Evolutionary conservation across 2,329 filamentous ascomycete genomes (phyloP).

Genomic region (Ophiostoma sp.): DNA sequence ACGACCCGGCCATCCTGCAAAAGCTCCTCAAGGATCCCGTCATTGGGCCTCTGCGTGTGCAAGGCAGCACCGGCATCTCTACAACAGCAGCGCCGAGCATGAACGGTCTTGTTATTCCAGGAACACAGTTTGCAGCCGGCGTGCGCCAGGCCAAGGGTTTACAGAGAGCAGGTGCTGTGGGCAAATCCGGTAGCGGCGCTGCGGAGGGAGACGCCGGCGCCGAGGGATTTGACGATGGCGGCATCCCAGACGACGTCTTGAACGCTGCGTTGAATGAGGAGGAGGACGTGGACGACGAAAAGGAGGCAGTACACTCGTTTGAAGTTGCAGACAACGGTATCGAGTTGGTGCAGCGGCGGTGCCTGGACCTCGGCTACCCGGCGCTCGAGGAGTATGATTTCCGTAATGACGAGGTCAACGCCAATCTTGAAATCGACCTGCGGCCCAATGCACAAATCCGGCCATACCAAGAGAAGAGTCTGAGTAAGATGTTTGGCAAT

Average conservation of each 20-base stretch:
- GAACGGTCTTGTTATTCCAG: slow-evolving; percentile 82
- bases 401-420: slow-evolving; percentile 79
- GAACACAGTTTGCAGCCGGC: slow-evolving; percentile 87
- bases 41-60: slow-evolving; percentile 73
- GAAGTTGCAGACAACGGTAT: slow-evolving; percentile 79
- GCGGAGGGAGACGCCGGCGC: background rate
- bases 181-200: background rate
- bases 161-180: slow-evolving; percentile 10
- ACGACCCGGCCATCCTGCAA: slow-evolving; percentile 80
- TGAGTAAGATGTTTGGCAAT: slow-evolving; percentile 99
- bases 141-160: slow-evolving; percentile 62
- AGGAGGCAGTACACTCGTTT: slow-evolving; percentile 86
- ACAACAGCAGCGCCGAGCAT: slow-evolving; percentile 80
- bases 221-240: background rate
- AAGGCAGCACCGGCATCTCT: slow-evolving; percentile 60
- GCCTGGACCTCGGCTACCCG: slow-evolving; percentile 77
- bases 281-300: slow-evolving; percentile 74
- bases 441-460: slow-evolving; percentile 85
- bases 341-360: slow-evolving; percentile 82
- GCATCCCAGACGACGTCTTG: slow-evolving; percentile 49
- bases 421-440: slow-evolving; percentile 88
- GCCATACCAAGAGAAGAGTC: slow-evolving; percentile 91
- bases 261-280: slow-evolving; percentile 46
- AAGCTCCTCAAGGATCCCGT: slow-evolving; percentile 76
- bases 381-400: slow-evolving; percentile 98